Conservation (phyloP, 164 flowering plant genomes). For the Magnolia sinica region DNA sequence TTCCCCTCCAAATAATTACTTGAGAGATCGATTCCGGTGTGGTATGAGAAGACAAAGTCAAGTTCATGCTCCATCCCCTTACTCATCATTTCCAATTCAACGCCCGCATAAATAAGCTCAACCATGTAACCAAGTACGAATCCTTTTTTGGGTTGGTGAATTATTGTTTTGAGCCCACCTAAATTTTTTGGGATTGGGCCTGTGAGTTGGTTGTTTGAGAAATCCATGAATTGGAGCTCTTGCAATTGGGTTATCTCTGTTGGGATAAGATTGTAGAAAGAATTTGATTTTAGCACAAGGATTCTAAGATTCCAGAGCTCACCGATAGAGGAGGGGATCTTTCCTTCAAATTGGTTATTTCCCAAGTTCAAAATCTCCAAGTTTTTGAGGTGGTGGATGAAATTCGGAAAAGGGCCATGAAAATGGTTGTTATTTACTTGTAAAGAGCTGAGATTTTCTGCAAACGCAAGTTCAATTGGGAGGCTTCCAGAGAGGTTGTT, state of each 20-base stretch:
- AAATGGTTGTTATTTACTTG: slow-evolving; percentile 8
- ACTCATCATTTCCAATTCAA: slow-evolving; percentile 12
- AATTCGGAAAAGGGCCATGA: slow-evolving; percentile 8
- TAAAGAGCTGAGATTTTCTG: background rate
- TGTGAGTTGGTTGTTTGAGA: slow-evolving; percentile 14
- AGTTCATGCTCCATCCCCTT: slow-evolving; percentile 8
- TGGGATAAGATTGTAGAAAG: background rate
- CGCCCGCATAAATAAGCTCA: background rate
- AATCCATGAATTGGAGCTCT: slow-evolving; percentile 14
- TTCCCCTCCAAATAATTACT: slow-evolving; percentile 11
- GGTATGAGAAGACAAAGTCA: background rate
- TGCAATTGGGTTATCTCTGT: background rate
- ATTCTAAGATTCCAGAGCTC: slow-evolving; percentile 1
- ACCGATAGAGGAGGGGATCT: background rate
- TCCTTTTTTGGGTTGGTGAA: background rate
- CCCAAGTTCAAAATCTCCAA: slow-evolving; percentile 12
- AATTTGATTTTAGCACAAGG: background rate
- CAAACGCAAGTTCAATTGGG: slow-evolving; percentile 10
- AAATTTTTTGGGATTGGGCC: slow-evolving; percentile 13
- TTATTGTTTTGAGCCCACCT: background rate
- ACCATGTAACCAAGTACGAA: background rate
- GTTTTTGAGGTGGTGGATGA: background rate
- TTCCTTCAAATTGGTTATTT: slow-evolving; percentile 6
- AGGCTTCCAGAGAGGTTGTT: slow-evolving; percentile 14
- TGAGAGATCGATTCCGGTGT: slow-evolving; percentile 21